phyloP scores from a whole-genome alignment of 1,284 basidiomycete genomes.

The Gomphus sp. region DNA sequence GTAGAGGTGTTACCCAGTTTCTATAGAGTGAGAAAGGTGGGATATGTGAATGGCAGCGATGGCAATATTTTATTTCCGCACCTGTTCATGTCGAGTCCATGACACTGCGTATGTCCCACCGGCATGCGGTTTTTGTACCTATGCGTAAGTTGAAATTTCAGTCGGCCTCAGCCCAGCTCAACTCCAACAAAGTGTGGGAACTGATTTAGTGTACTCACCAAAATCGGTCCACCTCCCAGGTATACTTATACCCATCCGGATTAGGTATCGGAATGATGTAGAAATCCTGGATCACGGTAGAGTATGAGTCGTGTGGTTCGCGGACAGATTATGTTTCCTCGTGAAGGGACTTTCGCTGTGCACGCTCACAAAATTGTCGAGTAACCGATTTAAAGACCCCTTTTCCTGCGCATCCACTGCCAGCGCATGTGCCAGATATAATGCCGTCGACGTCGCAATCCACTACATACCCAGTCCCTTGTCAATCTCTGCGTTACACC shows the following conservation, averaged over 20 bases:
- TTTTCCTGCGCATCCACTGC: slow-evolving; percentile 39
- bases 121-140: slow-evolving; percentile 73
- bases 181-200: too few species aligned
- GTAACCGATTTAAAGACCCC: slow-evolving; percentile 37
- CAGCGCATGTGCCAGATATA: slow-evolving; percentile 69
- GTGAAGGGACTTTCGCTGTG: background rate
- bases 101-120: slow-evolving; percentile 33
- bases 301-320: too few species aligned
- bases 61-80: slow-evolving; percentile 14
- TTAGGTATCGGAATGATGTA: slow-evolving; percentile 75
- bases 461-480: slow-evolving; percentile 37
- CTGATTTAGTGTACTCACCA: slow-evolving; percentile 45
- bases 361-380: slow-evolving; percentile 43
- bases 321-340: background rate
- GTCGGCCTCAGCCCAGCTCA: background rate
- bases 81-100: slow-evolving; percentile 78
- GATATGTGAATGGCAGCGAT: background rate
- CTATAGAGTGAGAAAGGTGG: slow-evolving; percentile 19
- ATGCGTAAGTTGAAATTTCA: background rate
- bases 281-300: slow-evolving; percentile 39
- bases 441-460: slow-evolving; percentile 67
- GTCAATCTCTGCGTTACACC: background rate
- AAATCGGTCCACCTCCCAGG: slow-evolving; percentile 55
- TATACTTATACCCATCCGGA: slow-evolving; percentile 76
- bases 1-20: slow-evolving; percentile 45